Conservation (phyloP, 106 monocot genomes). For the Dendrobium huoshanense region DNA sequence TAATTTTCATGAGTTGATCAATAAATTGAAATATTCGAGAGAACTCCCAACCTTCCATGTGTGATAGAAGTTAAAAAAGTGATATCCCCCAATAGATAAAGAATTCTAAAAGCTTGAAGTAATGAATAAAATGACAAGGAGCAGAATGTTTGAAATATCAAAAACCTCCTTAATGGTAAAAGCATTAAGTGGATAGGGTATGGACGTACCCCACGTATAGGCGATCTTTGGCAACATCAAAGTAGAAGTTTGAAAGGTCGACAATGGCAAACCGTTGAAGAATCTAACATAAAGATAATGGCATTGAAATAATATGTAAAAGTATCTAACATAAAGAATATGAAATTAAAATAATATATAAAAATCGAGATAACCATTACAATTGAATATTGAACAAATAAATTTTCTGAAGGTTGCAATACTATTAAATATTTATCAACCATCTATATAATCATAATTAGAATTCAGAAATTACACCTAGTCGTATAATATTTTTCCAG, state of each 20-base stretch:
- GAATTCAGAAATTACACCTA: not conserved
- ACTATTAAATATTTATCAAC: not conserved
- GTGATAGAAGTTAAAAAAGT: not conserved
- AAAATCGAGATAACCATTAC: not conserved
- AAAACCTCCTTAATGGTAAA: not conserved
- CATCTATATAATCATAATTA: not conserved
- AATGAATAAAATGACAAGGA: not conserved
- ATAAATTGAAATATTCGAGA: not conserved
- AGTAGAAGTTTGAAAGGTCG: slow-evolving; percentile 95
- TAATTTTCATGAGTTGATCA: not conserved
- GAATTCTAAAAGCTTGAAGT: not conserved
- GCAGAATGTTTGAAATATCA: not conserved
- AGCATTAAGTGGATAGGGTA: not conserved
- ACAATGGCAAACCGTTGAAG: slow-evolving; percentile 94
- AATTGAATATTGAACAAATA: not conserved
- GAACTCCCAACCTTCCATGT: not conserved
- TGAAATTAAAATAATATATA: not conserved
- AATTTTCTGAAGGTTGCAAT: not conserved
- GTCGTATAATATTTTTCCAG: not conserved
- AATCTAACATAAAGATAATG: slow-evolving; percentile 38
- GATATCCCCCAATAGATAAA: not conserved
- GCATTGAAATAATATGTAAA: not conserved
- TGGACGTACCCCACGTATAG: slow-evolving; percentile 95
- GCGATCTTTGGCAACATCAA: slow-evolving; percentile 96
- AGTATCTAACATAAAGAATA: slow-evolving; percentile 48